These are phyloP conservation scores for Sarocladium kiliense DNA, from an alignment of 2,329 filamentous ascomycete species.

Conservation along the genomic window DNA sequence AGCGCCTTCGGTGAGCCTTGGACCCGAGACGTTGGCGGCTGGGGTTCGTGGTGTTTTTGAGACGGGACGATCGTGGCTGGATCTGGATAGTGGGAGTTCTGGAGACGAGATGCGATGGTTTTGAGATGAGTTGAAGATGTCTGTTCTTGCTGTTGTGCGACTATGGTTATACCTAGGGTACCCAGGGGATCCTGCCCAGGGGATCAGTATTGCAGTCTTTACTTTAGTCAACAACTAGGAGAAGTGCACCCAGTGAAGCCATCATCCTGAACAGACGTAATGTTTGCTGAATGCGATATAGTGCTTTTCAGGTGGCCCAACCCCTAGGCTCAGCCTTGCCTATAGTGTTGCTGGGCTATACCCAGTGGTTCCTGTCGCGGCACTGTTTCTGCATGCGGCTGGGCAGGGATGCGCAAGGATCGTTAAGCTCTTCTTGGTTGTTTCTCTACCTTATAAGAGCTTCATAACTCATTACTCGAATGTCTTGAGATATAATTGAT, in stretches of 20 bases:
- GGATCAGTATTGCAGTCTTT: too few species aligned
- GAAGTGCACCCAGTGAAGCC: too few species aligned
- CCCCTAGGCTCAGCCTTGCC: neutral
- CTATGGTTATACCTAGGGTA: too few species aligned
- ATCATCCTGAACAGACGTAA: neutral
- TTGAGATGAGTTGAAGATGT: neutral
- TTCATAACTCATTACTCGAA: too few species aligned
- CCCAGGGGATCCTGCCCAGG: too few species aligned
- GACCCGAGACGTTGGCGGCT: constrained; percentile 1
- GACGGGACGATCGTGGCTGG: neutral
- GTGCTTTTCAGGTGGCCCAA: neutral
- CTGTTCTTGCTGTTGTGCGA: too few species aligned
- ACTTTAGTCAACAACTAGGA: too few species aligned
- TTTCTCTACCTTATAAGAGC: too few species aligned
- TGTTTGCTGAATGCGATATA: neutral
- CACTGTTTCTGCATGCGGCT: neutral
- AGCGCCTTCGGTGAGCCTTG: constrained; percentile 5
- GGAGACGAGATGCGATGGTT: neutral
- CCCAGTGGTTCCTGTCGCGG: neutral
- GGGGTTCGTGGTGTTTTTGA: neutral
- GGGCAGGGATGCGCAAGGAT: neutral
- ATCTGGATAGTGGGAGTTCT: neutral
- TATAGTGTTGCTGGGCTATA: neutral
- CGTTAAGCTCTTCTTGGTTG: neutral
- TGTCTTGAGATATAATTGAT: too few species aligned